Evolutionary conservation across 2,329 filamentous ascomycete genomes (phyloP).

Genomic region (Pseudogymnoascus destructans): DNA sequence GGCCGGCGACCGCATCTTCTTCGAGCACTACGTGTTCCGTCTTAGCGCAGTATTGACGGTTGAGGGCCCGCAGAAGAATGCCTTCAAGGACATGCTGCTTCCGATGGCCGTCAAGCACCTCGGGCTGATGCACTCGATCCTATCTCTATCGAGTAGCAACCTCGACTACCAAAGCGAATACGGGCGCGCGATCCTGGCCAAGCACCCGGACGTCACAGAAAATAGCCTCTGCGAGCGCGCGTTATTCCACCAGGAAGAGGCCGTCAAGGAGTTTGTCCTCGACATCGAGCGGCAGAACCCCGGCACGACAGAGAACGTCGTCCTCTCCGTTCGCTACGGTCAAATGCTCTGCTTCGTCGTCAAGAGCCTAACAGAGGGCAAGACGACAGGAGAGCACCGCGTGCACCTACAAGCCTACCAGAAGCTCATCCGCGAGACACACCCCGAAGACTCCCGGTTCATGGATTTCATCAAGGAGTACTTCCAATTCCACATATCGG

Average conservation of each 20-base stretch:
- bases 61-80: constrained; percentile 63
- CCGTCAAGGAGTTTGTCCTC: constrained; percentile 38
- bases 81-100: constrained; percentile 72
- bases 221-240: constrained; percentile 38
- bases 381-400: constrained; percentile 55
- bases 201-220: constrained; percentile 35
- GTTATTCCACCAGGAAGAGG: constrained; percentile 41
- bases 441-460: constrained; percentile 53
- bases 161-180: constrained; percentile 6
- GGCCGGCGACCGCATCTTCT: constrained; percentile 63
- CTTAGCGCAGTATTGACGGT: constrained; percentile 72
- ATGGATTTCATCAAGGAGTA: constrained; percentile 61
- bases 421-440: constrained; percentile 49
- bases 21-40: constrained; percentile 69
- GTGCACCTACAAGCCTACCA: constrained; percentile 67
- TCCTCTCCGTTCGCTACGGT: constrained; percentile 43
- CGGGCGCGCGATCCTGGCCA: constrained; percentile 34
- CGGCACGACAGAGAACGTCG: constrained; percentile 33
- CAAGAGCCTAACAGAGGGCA: constrained; percentile 43
- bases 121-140: constrained; percentile 80
- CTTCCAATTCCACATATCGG: constrained; percentile 69
- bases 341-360: constrained; percentile 51
- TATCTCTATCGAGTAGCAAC: constrained; percentile 42
- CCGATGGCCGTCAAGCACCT: constrained; percentile 68
- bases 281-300: constrained; percentile 32